These are phyloP conservation scores for Mycena citricolor DNA, from an alignment of 1,284 basidiomycete species.

Conservation along the genomic window DNA sequence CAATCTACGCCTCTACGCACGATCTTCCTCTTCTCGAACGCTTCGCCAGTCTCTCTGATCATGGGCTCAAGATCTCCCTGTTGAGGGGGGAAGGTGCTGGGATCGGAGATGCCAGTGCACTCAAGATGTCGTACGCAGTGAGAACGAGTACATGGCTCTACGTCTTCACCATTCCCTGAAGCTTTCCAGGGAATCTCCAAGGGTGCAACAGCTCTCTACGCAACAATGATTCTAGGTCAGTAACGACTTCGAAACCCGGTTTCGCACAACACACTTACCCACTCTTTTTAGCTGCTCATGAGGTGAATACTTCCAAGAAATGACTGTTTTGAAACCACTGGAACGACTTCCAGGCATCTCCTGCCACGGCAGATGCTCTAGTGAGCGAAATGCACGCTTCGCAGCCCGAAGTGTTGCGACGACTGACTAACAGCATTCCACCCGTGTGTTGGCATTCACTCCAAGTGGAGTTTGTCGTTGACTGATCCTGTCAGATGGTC, in stretches of 20 bases:
- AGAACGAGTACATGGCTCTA: slow-evolving; percentile 17
- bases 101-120: slow-evolving; percentile 49
- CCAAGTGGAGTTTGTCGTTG: no score
- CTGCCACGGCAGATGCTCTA: slow-evolving; percentile 54
- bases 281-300: no score
- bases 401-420: slow-evolving; percentile 44
- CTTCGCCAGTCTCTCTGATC: slow-evolving; percentile 35
- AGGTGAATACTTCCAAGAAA: no score
- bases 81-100: slow-evolving; percentile 42
- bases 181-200: slow-evolving; percentile 43
- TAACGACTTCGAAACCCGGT: neutral
- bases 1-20: slow-evolving; percentile 45
- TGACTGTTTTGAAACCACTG: no score
- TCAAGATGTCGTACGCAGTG: slow-evolving; percentile 55
- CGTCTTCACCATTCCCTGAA: neutral
- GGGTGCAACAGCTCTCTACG: slow-evolving; percentile 41
- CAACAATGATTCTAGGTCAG: slow-evolving; percentile 49
- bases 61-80: slow-evolving; percentile 40
- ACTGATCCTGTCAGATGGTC: slow-evolving; percentile 12
- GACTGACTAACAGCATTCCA: slow-evolving; percentile 40
- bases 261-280: neutral
- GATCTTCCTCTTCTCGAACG: slow-evolving; percentile 36
- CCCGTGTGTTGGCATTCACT: slow-evolving; percentile 13
- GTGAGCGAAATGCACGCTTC: slow-evolving; percentile 47
- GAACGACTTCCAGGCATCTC: slow-evolving; percentile 49